Percentiles rank a stretch among this genome's conserved stretches.
These are phyloP conservation scores for Mycosphaerella sp. DNA, from an alignment of 2,329 filamentous ascomycete genomes.

Conservation along the genomic window DNA sequence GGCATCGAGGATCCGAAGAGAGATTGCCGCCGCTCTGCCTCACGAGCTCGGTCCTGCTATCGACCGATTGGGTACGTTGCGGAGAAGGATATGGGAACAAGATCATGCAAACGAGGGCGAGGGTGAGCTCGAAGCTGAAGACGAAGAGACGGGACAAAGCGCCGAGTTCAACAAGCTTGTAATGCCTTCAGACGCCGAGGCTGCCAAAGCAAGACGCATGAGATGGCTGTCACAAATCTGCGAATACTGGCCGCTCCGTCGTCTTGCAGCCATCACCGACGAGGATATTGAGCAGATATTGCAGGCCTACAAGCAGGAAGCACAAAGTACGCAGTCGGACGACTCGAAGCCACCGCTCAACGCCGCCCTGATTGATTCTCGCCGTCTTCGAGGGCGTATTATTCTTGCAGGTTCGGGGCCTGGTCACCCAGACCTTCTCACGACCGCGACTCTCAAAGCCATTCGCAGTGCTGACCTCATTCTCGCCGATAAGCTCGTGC, in stretches of 20 bases:
- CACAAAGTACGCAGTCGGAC: conserved; percentile 26
- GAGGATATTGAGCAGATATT: conserved; percentile 71
- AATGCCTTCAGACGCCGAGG: conserved; percentile 63
- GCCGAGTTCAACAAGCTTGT: conserved; percentile 81
- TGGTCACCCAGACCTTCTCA: conserved; percentile 86
- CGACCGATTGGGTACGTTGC: conserved; percentile 65
- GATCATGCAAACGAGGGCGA: conserved; percentile 53
- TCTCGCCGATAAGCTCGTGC: conserved; percentile 79
- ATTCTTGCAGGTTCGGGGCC: conserved; percentile 89
- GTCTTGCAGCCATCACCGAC: conserved; percentile 72
- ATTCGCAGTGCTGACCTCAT: conserved; percentile 70
- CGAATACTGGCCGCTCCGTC: conserved; percentile 92
- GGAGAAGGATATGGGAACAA: conserved; percentile 66
- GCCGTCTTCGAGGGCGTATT: conserved; percentile 56
- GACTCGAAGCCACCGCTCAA: conserved; percentile 28
- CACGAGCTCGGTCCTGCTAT: conserved; percentile 69
- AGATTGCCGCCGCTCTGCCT: conserved; percentile 76
- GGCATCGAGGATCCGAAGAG: conserved; percentile 77
- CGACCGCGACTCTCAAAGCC: conserved; percentile 70
- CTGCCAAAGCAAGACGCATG: conserved; percentile 72
- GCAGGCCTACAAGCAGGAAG: conserved; percentile 56
- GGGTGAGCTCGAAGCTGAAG: conserved; percentile 41
- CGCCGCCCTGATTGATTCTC: conserved; percentile 28
- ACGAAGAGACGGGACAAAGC: conserved; percentile 65
- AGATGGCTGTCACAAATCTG: conserved; percentile 94